phyloP scores from a whole-genome alignment of 2,329 filamentous ascomycete genomes.

The Clonostachys byssicola region DNA sequence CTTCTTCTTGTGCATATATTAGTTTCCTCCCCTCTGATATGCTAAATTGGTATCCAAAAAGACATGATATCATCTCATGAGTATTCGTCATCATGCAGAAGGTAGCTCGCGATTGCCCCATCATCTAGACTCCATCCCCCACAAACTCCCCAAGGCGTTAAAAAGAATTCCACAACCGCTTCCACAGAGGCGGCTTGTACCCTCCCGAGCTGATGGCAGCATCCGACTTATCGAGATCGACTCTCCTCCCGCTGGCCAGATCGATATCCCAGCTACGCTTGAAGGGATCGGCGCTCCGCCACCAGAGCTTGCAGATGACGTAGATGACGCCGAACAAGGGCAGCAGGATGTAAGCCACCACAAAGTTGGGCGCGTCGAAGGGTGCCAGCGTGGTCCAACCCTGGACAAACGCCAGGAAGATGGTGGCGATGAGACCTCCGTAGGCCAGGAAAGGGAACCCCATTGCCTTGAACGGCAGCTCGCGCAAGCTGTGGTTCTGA shows the following conservation, averaged over 20 bases:
- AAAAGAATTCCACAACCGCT: conserved; percentile 32
- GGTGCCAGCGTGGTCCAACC: conserved; percentile 58
- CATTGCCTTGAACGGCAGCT: conserved; percentile 51
- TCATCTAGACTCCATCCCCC: neutral
- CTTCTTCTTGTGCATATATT: too few species aligned
- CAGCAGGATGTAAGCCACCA: conserved; percentile 59
- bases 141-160: conserved; percentile 13
- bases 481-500: conserved; percentile 49
- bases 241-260: conserved; percentile 48
- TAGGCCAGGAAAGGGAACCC: conserved; percentile 56
- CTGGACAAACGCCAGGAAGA: conserved; percentile 57
- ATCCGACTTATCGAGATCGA: conserved; percentile 44
- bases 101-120: too few species aligned
- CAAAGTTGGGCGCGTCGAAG: conserved; percentile 54
- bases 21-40: too few species aligned
- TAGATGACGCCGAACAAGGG: conserved; percentile 57
- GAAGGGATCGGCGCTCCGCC: conserved; percentile 41
- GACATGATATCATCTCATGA: too few species aligned
- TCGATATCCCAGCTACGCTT: conserved; percentile 50
- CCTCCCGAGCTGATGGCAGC: conserved; percentile 18
- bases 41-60: too few species aligned
- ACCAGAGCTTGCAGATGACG: conserved; percentile 46
- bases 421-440: conserved; percentile 51
- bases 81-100: too few species aligned
- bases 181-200: conserved; percentile 32